These are phyloP conservation scores for Saccharum officinarum DNA, from an alignment of 176 grass and related monocot genomes.

Conservation along the genomic window DNA sequence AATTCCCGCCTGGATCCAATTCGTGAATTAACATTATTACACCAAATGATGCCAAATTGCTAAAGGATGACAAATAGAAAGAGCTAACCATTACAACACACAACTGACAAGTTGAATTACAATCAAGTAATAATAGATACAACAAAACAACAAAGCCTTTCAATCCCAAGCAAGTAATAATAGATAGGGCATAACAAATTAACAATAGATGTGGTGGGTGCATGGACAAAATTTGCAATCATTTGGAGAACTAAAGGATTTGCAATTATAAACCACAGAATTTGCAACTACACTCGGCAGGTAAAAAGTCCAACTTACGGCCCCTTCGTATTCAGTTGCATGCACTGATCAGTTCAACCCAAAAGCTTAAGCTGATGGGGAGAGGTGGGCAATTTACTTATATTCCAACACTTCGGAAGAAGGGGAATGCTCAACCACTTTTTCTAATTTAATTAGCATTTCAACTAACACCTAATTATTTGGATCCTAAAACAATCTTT, in stretches of 20 bases:
- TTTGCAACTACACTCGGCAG: background rate
- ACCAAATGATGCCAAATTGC: constrained; percentile 12
- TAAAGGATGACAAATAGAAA: background rate
- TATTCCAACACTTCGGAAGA: background rate
- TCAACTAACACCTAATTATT: background rate
- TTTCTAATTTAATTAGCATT: background rate
- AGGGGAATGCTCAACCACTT: background rate
- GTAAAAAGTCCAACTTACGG: background rate
- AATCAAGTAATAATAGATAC: background rate
- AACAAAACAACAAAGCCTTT: too few relatives aligned
- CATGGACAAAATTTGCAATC: background rate
- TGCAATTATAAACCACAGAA: background rate
- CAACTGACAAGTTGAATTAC: background rate
- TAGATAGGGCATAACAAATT: background rate
- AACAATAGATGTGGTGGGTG: background rate
- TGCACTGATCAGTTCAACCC: too few relatives aligned
- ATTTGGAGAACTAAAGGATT: background rate
- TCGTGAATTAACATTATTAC: constrained; percentile 23
- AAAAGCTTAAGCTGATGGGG: too few relatives aligned
- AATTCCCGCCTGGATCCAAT: constrained; percentile 76
- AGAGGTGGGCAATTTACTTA: too few relatives aligned
- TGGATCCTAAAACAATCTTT: background rate
- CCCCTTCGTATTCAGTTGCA: background rate
- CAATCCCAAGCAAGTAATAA: background rate
- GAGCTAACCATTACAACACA: background rate